These are phyloP conservation scores for Pulveroboletus ravenelii DNA, from an alignment of 768 basidiomycete species.

Conservation along the genomic window DNA sequence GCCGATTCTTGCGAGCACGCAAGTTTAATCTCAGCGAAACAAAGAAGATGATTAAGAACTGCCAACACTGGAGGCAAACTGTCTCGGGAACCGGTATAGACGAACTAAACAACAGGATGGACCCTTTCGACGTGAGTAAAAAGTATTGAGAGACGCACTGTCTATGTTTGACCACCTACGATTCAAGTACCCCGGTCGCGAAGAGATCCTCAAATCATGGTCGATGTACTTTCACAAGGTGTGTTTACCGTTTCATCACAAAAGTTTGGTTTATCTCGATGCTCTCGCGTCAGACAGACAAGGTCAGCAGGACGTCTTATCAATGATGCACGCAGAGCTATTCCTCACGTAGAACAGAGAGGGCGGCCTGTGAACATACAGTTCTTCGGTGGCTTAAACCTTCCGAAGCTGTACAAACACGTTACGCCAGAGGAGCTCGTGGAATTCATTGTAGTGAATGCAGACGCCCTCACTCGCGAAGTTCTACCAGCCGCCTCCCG, in stretches of 20 bases:
- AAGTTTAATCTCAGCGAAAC: constrained; percentile 55
- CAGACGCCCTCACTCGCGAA: constrained; percentile 60
- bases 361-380: constrained; percentile 72
- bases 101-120: constrained; percentile 53
- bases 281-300: constrained; percentile 50
- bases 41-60: constrained; percentile 62
- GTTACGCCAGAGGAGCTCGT: constrained; percentile 59
- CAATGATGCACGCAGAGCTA: background rate
- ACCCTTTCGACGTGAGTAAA: constrained; percentile 63
- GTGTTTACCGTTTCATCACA: constrained; percentile 8
- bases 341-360: constrained; percentile 36
- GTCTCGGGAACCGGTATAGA: constrained; percentile 65
- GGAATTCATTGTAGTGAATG: constrained; percentile 59
- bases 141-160: background rate
- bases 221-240: constrained; percentile 79
- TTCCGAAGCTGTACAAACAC: constrained; percentile 50
- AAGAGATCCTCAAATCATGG: constrained; percentile 69
- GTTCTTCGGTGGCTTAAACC: constrained; percentile 54
- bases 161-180: background rate
- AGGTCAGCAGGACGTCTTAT: constrained; percentile 37
- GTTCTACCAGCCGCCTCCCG: constrained; percentile 61
- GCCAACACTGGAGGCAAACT: constrained; percentile 63
- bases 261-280: background rate
- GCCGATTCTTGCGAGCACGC: constrained; percentile 74
- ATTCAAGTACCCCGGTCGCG: constrained; percentile 62